These are phyloP conservation scores for Colletotrichum navitas DNA, from an alignment of 2,329 filamentous ascomycete genomes.

Conservation along the genomic window DNA sequence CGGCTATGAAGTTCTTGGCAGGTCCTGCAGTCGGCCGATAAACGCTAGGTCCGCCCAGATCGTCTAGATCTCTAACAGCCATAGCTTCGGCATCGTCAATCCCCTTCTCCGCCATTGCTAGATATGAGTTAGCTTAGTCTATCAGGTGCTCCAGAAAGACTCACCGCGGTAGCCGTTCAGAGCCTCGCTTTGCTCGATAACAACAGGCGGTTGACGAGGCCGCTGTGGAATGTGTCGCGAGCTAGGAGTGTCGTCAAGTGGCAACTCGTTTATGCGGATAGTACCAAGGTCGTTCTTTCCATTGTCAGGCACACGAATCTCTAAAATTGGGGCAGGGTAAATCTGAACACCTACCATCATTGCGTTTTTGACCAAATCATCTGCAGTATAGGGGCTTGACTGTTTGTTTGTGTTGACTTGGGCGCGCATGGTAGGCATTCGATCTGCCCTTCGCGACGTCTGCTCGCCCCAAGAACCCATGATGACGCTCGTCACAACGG, in stretches of 20 bases:
- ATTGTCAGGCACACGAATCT: not conserved
- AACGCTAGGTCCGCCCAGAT: slow-evolving; percentile 38
- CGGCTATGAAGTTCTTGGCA: not conserved
- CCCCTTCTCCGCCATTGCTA: slow-evolving; percentile 44
- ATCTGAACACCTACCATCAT: slow-evolving; percentile 24
- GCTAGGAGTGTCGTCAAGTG: slow-evolving; percentile 43
- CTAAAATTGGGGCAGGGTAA: not conserved
- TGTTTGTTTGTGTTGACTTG: not conserved
- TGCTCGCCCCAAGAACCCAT: slow-evolving; percentile 32
- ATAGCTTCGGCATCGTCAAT: slow-evolving; percentile 51
- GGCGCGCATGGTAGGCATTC: slow-evolving; percentile 25
- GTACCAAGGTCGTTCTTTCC: slow-evolving; percentile 49
- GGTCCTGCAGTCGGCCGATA: slow-evolving; percentile 8
- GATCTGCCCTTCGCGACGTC: slow-evolving; percentile 14
- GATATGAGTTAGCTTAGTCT: not conserved
- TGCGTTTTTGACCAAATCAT: not conserved
- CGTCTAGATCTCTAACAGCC: slow-evolving; percentile 46
- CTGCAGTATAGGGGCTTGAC: not conserved
- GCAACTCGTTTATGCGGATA: slow-evolving; percentile 45
- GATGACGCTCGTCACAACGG: not conserved
- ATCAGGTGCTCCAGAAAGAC: slow-evolving; percentile 1
- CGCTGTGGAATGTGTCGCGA: not conserved
- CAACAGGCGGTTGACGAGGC: slow-evolving; percentile 5
- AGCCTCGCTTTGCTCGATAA: slow-evolving; percentile 13
- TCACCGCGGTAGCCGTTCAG: slow-evolving; percentile 19